phyloP scores from a whole-genome alignment of 2,329 filamentous ascomycete genomes.

The Fusarium sp. region DNA sequence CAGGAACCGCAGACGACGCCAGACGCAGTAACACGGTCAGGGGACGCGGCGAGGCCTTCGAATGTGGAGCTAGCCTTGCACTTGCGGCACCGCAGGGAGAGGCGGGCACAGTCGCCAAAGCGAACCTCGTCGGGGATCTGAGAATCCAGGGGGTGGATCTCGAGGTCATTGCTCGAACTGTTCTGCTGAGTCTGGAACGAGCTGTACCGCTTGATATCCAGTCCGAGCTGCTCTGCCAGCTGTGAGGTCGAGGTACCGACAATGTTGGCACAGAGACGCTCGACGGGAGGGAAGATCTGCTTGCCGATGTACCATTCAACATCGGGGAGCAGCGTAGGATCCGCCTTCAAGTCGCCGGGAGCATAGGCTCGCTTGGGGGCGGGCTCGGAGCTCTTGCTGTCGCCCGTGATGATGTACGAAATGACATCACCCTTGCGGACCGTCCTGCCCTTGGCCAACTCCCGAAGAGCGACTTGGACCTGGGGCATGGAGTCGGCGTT shows the following conservation, averaged over 20 bases:
- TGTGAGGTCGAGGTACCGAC: conserved; percentile 90
- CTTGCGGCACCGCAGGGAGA: conserved; percentile 82
- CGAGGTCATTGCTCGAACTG: conserved; percentile 68
- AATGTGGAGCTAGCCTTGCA: conserved; percentile 82
- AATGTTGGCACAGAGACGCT: conserved; percentile 97
- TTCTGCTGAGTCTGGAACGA: conserved; percentile 58
- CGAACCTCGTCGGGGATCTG: conserved; percentile 93
- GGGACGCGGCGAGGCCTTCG: conserved; percentile 75
- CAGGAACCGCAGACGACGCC: conserved; percentile 83
- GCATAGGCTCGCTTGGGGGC: conserved; percentile 91
- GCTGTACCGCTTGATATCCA: conserved; percentile 89
- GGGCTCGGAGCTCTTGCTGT: conserved; percentile 73
- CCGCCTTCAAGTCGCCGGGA: conserved; percentile 83
- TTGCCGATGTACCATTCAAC: conserved; percentile 99
- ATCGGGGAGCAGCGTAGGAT: conserved; percentile 82
- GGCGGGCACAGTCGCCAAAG: conserved; percentile 82
- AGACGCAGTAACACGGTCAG: conserved; percentile 73
- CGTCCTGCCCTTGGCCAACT: conserved; percentile 86
- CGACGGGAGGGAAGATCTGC: conserved; percentile 97
- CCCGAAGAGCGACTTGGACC: conserved; percentile 92
- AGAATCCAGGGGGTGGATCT: conserved; percentile 92
- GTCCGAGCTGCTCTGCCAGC: conserved; percentile 91
- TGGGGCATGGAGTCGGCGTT: conserved; percentile 97
- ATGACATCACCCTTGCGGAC: conserved; percentile 96
- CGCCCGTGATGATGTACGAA: conserved; percentile 90